Evolutionary conservation across 768 basidiomycete species (phyloP), one percentile per base, ranked within the genome.

Genomic region (Mycena chlorophos): DNA sequence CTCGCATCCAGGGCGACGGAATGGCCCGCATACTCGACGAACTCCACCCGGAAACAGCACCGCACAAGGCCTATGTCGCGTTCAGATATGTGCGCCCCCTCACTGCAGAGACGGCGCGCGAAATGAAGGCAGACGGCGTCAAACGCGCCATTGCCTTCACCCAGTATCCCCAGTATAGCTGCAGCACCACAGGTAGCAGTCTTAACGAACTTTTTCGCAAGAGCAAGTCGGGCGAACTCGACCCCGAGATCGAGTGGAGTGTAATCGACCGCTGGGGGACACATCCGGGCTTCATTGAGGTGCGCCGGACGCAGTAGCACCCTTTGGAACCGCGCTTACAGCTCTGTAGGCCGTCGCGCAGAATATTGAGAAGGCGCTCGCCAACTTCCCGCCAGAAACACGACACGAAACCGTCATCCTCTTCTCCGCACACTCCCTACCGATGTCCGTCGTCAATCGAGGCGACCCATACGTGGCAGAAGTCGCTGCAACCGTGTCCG

Each of bases 191-290:
- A 0, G 97, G 97, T 49, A 97, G 94, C 74, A 95, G 92, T 69
- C 68, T 99, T 67, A 99, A 98, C 66, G 97, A 99, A 69, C 73
- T 99, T 25, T 95, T 83, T 65, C 76, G 88, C 68, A 75, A 72
- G 64, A 82, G 83, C 49, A 83, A 78, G 64, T 73, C 76, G 31
- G 87, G 86, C 26, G 86, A 82, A 51, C 72, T 78, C 61, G 87
- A 80, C 48, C 77, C 78, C 46, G 75, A 73, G 63, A 80, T 99
- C 22, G 83, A 93, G 65, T 99, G 97, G 97, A 96, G 91, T 68
- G 94, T 98, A 5, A 89, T 99, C 66, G 97, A 99, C 74, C 83
- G 97, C 25, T 99, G 97, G 97, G 94, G 94, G 8, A 93, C 92
- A 10, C 91, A 99, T 69, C 80, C 88, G 4, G 97, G 97, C 3